Base-by-base conservation (phyloP, 257 asterid genomes). In the Solanum habrochaites region DNA sequence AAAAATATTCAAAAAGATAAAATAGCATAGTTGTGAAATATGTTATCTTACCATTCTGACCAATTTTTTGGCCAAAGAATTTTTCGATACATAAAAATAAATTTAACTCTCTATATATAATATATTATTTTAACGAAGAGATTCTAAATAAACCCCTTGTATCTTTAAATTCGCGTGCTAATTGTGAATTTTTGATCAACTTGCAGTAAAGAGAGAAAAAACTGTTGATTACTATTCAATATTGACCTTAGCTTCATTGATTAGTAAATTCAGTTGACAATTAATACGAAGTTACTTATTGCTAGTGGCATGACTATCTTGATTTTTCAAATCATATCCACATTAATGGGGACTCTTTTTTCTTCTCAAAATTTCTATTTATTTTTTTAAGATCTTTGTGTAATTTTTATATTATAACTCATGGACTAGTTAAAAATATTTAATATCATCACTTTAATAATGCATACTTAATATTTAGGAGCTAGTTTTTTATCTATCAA, bases 101-200 rank as follows among this genome's bases (percentile, higher is more conserved):
- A 21, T 3, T 58, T 8, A 21, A 52, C 23, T 58, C 4, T 21
- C 0, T 64, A 64, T 64, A 64, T 25, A 25, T 5, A 11, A 0
- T 62, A 1, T 62, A n/a, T 3, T 23, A 0, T 4, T 62, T 62
- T 62, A n/a, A n/a, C 8, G 4, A 64, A n/a, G 2, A 11, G 0
- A 64, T 11, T 64, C 9, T 5, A 2, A 4, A 64, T n/a, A 64
- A 64, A 64, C 0, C 4, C 8, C 32, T 64, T 64, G 4, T 64
- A n/a, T 5, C 1, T 0, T n/a, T 62, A 62, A 14, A 1, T n/a
- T 32, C 18, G 8, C 10, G 10, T 52, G 62, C 8, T n/a, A 8
- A 4, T 25, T 11, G 72, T 10, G 69, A 20, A 58, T 21, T 60
- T 60, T 0, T 64, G 1, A 69, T 29, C 39, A 29, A 27, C 23